Base-by-base conservation (phyloP, 768 basidiomycete species). In the Leccinum olivaceopallidum region DNA sequence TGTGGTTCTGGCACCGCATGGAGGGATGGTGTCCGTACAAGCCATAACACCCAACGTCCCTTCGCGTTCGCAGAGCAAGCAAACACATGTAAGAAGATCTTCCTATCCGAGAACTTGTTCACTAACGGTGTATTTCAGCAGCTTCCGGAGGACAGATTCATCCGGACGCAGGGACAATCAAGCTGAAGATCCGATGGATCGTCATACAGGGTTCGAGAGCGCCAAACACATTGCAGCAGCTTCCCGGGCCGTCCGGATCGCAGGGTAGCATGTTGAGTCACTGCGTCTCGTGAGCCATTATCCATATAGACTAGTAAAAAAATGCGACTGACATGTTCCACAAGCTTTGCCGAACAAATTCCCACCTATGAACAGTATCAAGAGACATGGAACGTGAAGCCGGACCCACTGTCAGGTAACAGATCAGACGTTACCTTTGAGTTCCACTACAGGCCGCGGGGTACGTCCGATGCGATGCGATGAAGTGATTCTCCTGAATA, bases 361-460 rank as follows among this genome's bases (percentile, higher is more conserved):
- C 26, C 55, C 32, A 69, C 79, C 9, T 71, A 72, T 20, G 67
- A 71, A 28, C 85, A 85, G 61, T 76, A 72, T 58, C 74, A 76
- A 5, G 65, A 67, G 26, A 90, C 88, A 10, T 89, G 85, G 85
- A 69, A 73, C 4, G 79, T 87, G 10, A 73, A 76, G 54, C 76
- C 85, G 83, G 32, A 69, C 8, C 39, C 74, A 28, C 26, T 28
- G 26, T 68, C 72, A 16, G 60, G 67, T 20, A 72, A 71, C 7
- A 66, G 69, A 4, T 82, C 86, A n/a, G 83, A 81, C 57, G 85
- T 88, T 26, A 83, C 85, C 16, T 90, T 90, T 67, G 76, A 83
- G 3, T 91, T 90, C 69, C 78, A 85, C 44, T 90, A 90, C 69
- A 76, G 85, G 26, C 76, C 83, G 39, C 75, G 71, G 58, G 84